A percentile compares a stretch with the other conserved stretches of the same genome.
Evolutionary conservation across 306 rosid genomes (phyloP).

Genomic region (Trifolium dubium): DNA sequence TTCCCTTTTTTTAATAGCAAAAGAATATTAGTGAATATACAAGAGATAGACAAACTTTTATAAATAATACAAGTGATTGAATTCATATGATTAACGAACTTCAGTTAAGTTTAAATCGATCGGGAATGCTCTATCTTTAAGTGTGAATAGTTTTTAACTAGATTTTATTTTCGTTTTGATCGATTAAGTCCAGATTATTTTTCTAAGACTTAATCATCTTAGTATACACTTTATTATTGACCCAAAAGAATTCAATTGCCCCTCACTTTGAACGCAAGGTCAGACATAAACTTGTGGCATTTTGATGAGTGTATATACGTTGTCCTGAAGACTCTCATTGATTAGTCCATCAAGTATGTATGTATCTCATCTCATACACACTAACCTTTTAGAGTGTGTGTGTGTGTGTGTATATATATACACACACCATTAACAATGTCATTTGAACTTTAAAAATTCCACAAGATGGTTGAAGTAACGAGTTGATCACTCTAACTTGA

Average conservation of each 20-base stretch:
- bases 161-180: too few species aligned
- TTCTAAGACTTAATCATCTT: conserved; percentile 2
- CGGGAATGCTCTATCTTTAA: too few species aligned
- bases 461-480: neutral
- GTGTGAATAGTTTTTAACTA: too few species aligned
- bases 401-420: neutral
- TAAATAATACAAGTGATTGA: too few species aligned
- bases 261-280: conserved; percentile 19
- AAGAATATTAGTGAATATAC: too few species aligned
- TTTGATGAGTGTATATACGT: neutral
- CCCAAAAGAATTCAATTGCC: conserved; percentile 3
- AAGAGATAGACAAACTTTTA: too few species aligned
- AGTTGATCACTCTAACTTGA: neutral
- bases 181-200: too few species aligned
- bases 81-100: too few species aligned
- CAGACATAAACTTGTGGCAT: conserved; percentile 3
- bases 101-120: too few species aligned
- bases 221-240: neutral
- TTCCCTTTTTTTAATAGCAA: too few species aligned
- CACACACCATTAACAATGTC: conserved; percentile 13
- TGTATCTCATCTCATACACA: neutral
- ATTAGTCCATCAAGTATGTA: neutral
- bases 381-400: neutral
- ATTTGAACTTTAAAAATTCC: neutral
- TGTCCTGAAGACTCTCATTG: conserved; percentile 7